A percentile compares a stretch with the other conserved stretches of the same genome.
Conservation (phyloP, 768 basidiomycete genomes). For the Imleria badia region DNA sequence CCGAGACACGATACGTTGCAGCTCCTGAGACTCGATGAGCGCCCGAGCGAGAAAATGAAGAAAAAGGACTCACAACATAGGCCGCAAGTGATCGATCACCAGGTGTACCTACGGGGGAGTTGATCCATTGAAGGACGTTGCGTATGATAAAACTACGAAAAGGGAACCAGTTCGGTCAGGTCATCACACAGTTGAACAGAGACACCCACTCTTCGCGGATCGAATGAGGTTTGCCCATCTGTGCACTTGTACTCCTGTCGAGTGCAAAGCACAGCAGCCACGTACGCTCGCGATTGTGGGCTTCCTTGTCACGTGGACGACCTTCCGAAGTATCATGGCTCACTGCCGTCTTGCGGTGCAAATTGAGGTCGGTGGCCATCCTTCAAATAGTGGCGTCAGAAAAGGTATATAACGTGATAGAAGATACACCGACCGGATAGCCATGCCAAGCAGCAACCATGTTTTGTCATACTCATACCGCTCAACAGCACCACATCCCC, state of each 20-base stretch:
- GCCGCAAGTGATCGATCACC: slow-evolving; percentile 70
- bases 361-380: slow-evolving; percentile 94
- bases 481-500: slow-evolving; percentile 94
- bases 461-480: slow-evolving; percentile 96
- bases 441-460: slow-evolving; percentile 88
- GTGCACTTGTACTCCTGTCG: slow-evolving; percentile 88
- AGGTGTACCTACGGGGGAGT: slow-evolving; percentile 58
- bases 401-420: background rate
- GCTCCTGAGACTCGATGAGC: slow-evolving; percentile 48
- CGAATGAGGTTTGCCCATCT: slow-evolving; percentile 95
- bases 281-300: slow-evolving; percentile 92
- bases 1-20: slow-evolving; percentile 87
- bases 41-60: background rate
- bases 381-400: slow-evolving; percentile 39
- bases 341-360: slow-evolving; percentile 80
- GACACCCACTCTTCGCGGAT: slow-evolving; percentile 86
- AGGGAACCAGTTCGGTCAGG: background rate
- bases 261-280: slow-evolving; percentile 89
- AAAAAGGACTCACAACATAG: slow-evolving; percentile 59
- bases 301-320: slow-evolving; percentile 74
- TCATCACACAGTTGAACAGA: background rate
- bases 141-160: slow-evolving; percentile 77
- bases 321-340: slow-evolving; percentile 77
- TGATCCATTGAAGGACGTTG: slow-evolving; percentile 74
- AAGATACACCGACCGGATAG: slow-evolving; percentile 55